These are phyloP conservation scores for Clavulina sp. DNA, from an alignment of 768 basidiomycete genomes.

Conservation along the genomic window DNA sequence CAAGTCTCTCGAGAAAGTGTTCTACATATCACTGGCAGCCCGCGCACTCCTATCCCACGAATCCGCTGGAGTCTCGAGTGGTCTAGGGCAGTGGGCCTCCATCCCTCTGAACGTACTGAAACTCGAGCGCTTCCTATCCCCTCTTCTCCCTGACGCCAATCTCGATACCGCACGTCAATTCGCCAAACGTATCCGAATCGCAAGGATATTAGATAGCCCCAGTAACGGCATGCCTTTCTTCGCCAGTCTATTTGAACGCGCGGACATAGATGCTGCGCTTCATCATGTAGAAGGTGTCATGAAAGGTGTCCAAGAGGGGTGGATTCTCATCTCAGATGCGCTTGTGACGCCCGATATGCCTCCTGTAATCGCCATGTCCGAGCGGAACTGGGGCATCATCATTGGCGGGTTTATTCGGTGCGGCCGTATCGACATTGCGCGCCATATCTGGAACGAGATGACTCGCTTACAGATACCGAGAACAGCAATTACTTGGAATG, in stretches of 20 bases:
- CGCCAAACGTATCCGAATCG: background rate
- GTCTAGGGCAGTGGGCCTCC: too few species aligned
- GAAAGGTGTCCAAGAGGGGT: background rate
- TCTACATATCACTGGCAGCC: too few species aligned
- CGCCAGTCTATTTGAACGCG: background rate
- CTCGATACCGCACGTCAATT: too few species aligned
- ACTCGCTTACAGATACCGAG: background rate
- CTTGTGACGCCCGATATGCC: background rate
- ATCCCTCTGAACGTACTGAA: too few species aligned
- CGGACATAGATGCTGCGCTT: background rate
- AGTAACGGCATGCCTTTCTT: background rate
- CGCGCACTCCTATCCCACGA: too few species aligned
- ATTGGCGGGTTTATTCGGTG: conserved; percentile 3
- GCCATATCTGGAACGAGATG: conserved; percentile 2
- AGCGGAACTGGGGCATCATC: conserved; percentile 1
- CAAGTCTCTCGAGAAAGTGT: too few species aligned
- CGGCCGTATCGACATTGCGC: conserved; percentile 6
- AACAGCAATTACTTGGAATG: conserved; percentile 1
- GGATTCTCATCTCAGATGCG: background rate
- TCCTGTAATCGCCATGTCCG: background rate
- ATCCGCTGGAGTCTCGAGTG: too few species aligned
- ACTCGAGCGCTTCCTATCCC: too few species aligned
- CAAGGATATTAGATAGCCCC: background rate
- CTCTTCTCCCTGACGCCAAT: too few species aligned
- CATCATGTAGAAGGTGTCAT: background rate